Evolutionary conservation across 257 asterid species (phyloP).

Genomic region (Avicennia marina): DNA sequence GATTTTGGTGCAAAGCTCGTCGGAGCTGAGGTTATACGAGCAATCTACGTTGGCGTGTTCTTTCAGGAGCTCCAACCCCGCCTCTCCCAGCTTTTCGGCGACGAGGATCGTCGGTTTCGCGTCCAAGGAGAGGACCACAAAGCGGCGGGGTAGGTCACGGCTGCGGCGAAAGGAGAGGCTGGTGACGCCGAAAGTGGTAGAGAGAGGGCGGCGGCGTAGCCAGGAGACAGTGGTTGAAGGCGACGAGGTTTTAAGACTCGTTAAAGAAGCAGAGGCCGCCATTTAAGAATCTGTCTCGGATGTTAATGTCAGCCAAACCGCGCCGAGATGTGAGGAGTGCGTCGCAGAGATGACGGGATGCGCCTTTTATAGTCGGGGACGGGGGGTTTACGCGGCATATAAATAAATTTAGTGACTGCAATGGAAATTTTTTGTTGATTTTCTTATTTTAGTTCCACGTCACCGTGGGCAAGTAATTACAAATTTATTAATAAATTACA

Average conservation of each 20-base stretch:
- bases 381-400: too few relatives aligned
- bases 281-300: conserved; percentile 31
- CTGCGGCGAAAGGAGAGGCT: conserved; percentile 27
- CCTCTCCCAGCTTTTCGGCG: conserved; percentile 86
- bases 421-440: too few relatives aligned
- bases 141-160: conserved; percentile 30
- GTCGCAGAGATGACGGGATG: too few relatives aligned
- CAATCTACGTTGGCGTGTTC: conserved; percentile 83
- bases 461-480: too few relatives aligned
- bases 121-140: conserved; percentile 59
- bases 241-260: conserved; percentile 38
- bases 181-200: conserved; percentile 35
- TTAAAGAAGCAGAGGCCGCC: conserved; percentile 55
- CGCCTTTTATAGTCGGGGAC: too few relatives aligned
- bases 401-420: too few relatives aligned
- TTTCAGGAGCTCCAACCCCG: conserved; percentile 65
- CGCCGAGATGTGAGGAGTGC: too few relatives aligned
- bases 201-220: conserved; percentile 29
- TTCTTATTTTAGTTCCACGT: too few relatives aligned
- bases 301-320: too few relatives aligned
- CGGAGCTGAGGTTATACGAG: conserved; percentile 74
- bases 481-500: too few relatives aligned
- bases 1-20: conserved; percentile 89
- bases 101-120: conserved; percentile 87
- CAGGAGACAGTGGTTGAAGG: conserved; percentile 33